Evolutionary conservation across 2,329 filamentous ascomycete species (phyloP), one percentile per base, ranked within the genome.

Genomic region (Hypoxylon sp.): DNA sequence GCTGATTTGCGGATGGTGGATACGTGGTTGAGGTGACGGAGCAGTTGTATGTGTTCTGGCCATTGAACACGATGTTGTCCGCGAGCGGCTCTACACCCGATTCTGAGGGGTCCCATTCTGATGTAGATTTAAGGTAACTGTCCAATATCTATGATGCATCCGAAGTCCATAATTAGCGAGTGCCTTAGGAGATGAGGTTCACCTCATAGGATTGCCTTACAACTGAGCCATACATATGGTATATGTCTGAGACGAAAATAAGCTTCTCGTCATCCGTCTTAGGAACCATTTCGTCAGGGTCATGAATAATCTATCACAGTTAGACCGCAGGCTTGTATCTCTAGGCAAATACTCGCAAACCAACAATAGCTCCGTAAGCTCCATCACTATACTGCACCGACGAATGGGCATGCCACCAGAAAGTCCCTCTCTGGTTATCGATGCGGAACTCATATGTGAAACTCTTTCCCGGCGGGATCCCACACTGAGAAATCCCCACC

Each of bases 331-430:
- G 4, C 46, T 8, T 15, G 31, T 8, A 19, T 10, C 17, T 17
- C 11, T 10, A 3, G 3, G 19, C 5, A 46, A 19, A 29, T 31
- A 53, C 42, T 15, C 13, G 21, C 21, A 27, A 35, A 67, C 76
- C 81, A 32, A 91, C 83, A 52, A 92, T 81, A 2, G 89, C 85
- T 1, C 87, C 88, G 21, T 89, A 89, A 27, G 90, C 82, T 2
- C 90, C 90, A 73, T 92, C 89, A 0, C 87, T 87, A 68, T 91
- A 91, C 72, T 91, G 88, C 37, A 84, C 82, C 15, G 82, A 80
- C 27, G 84, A 83, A 72, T 92, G 90, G 2, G 85, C 87, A 75
- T 92, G 90, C 76, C 91, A 92, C 77, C 78, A 77, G 55, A 84
- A 78, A 3, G 76, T 85, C 13, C 80, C 80, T 37, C 79, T 71